Percentiles rank a stretch among this genome's conserved stretches.
Conservation (phyloP, 148 eudicot species). For the Chenopodium suecicum region DNA sequence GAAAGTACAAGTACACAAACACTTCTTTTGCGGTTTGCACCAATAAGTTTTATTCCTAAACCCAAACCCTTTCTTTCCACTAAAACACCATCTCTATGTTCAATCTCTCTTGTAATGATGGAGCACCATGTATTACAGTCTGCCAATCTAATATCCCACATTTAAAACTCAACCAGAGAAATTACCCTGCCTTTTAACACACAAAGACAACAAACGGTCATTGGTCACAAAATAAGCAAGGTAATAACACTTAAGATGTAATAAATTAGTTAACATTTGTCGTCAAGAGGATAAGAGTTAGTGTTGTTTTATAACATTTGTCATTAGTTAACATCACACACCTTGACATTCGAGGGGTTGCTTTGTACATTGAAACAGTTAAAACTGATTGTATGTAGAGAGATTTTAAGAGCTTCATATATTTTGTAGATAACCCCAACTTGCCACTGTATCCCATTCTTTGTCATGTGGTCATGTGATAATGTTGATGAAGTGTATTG, state of each 20-base stretch:
- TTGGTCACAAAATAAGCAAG: not conserved
- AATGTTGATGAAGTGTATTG: not conserved
- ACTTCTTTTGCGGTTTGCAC: not conserved
- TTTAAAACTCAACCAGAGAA: not conserved
- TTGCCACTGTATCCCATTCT: not conserved
- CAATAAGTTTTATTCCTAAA: not conserved
- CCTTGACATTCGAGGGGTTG: not conserved
- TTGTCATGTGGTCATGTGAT: not conserved
- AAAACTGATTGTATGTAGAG: too few species aligned
- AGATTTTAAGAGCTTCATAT: not conserved
- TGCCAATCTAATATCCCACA: not conserved
- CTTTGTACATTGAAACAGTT: not conserved
- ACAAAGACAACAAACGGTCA: not conserved
- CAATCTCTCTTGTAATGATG: not conserved
- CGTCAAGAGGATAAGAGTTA: not conserved
- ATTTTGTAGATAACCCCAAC: not conserved
- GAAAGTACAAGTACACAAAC: not conserved
- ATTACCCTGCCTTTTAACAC: not conserved
- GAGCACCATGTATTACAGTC: not conserved
- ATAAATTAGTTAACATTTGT: not conserved
- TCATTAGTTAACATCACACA: not conserved
- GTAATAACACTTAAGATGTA: not conserved
- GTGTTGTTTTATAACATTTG: too few species aligned
- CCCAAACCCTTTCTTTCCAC: not conserved
- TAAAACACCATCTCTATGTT: not conserved